A percentile compares a stretch with the other conserved stretches of the same genome.
Evolutionary conservation across 108 stramenopile species (phyloP).

Genomic region (Pseudonitzschia multiseries): DNA sequence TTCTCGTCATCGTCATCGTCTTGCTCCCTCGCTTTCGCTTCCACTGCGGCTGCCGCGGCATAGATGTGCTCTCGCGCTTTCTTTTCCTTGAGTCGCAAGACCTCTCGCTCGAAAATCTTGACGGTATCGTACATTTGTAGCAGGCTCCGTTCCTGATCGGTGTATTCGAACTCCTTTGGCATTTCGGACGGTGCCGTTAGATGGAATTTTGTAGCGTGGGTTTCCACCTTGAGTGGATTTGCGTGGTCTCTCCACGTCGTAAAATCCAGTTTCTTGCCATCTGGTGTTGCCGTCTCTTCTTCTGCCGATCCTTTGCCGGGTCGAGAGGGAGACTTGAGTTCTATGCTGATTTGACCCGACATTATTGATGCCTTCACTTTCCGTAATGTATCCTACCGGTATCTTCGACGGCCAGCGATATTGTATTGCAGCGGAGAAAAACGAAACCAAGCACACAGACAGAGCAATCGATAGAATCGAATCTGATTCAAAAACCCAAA

Average conservation of each 20-base stretch:
- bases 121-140: constrained; percentile 73
- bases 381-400: too few relatives aligned
- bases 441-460: too few relatives aligned
- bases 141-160: constrained; percentile 57
- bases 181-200: constrained; percentile 21
- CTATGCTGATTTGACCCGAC: not conserved
- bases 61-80: constrained; percentile 69
- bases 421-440: too few relatives aligned
- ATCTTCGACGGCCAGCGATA: too few relatives aligned
- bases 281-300: not conserved
- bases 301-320: not conserved
- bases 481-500: too few relatives aligned
- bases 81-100: constrained; percentile 61
- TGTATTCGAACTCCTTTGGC: constrained; percentile 63
- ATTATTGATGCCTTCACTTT: too few relatives aligned
- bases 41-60: constrained; percentile 40
- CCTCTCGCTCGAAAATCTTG: constrained; percentile 63
- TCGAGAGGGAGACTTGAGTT: not conserved
- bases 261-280: not conserved
- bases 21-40: constrained; percentile 14
- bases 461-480: too few relatives aligned
- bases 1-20: constrained; percentile 23
- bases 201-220: constrained; percentile 25
- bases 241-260: constrained; percentile 11
- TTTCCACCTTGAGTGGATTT: not conserved